These are phyloP conservation scores for Ascochyta lentis DNA, from an alignment of 2,329 filamentous ascomycete genomes.

Conservation along the genomic window DNA sequence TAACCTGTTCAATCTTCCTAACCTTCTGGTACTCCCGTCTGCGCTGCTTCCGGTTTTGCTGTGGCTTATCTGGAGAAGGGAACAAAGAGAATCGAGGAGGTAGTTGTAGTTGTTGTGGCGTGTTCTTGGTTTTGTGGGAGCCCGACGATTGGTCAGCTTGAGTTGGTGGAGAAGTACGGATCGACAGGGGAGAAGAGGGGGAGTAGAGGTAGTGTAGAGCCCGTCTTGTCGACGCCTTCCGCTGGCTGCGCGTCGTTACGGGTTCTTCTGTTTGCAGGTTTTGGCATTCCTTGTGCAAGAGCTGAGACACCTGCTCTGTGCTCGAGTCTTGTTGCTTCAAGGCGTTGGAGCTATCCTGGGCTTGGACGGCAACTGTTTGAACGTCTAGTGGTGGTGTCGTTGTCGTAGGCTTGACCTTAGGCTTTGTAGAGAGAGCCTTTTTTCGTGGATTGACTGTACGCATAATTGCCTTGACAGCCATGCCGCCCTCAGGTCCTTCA, in stretches of 20 bases:
- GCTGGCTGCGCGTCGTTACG: neutral
- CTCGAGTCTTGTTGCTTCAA: neutral
- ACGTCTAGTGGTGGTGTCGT: neutral
- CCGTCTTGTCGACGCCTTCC: neutral
- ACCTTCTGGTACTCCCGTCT: neutral
- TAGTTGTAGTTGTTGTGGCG: too few species aligned
- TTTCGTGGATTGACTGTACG: conserved; percentile 10
- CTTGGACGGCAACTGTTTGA: neutral
- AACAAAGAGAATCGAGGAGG: too few species aligned
- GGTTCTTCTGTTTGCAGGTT: neutral
- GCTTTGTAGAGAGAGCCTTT: neutral
- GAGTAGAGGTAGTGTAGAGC: neutral
- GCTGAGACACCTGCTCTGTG: neutral
- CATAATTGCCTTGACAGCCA: conserved; percentile 54
- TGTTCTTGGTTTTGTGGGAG: too few species aligned
- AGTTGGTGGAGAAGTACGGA: neutral
- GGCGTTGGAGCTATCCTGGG: neutral
- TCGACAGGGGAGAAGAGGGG: neutral
- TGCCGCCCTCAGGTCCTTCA: conserved; percentile 49
- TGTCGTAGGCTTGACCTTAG: neutral
- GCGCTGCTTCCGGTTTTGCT: too few species aligned
- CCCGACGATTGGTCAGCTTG: too few species aligned
- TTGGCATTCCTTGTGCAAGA: neutral
- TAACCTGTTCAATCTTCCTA: neutral
- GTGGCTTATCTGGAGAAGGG: too few species aligned